A percentile compares a stretch with the other conserved stretches of the same genome.
Conservation (phyloP, 2,329 filamentous ascomycete species). For the Trichophyton mentagrophytes region DNA sequence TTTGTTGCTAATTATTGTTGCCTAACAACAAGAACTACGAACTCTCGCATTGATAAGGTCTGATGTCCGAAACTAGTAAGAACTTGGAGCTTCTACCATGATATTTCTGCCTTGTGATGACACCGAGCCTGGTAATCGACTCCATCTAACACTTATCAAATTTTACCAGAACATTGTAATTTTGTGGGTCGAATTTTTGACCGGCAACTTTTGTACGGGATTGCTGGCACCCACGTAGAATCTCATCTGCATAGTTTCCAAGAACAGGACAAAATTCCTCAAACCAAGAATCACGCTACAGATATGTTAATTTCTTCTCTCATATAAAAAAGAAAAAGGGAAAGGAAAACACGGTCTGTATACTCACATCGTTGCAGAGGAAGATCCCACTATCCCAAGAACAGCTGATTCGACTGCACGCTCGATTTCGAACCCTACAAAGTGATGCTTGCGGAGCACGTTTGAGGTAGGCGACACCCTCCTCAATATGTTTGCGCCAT, state of each 20-base stretch:
- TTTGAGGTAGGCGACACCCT: not conserved
- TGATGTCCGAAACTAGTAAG: no score
- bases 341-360: no score
- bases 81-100: no score
- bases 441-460: not conserved
- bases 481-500: not conserved
- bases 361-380: conserved; percentile 4
- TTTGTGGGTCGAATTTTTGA: not conserved
- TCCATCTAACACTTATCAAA: not conserved
- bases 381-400: not conserved
- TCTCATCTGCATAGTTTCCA: not conserved
- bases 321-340: not conserved
- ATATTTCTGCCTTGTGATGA: no score
- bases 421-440: not conserved
- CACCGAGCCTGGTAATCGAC: not conserved
- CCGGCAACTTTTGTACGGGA: not conserved
- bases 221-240: not conserved
- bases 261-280: not conserved
- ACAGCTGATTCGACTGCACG: not conserved
- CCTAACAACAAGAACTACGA: not conserved
- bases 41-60: not conserved
- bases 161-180: not conserved
- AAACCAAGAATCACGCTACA: not conserved
- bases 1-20: not conserved
- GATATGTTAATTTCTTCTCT: not conserved